A percentile compares a stretch with the other conserved stretches of the same genome.
Evolutionary conservation across 225 moss, liverwort and hornwort genomes (phyloP).

Genomic region (Neckera pumila): DNA sequence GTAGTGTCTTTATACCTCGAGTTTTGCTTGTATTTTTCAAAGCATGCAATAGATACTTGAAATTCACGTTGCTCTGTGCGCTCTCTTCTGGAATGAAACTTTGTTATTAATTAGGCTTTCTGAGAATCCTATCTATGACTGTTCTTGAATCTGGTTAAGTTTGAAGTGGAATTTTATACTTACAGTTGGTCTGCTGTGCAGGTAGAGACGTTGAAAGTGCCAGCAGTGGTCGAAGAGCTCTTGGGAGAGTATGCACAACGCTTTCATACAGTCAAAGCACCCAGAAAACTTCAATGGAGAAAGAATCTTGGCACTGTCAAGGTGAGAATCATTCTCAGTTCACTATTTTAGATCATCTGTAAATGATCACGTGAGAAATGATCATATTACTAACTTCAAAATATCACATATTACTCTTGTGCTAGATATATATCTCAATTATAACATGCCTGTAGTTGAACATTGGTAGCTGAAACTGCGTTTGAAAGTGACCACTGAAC

Average conservation of each 20-base stretch:
- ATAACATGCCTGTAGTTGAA: background rate
- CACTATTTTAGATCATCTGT: background rate
- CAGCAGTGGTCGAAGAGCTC: constrained; percentile 62
- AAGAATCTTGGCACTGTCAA: constrained; percentile 97
- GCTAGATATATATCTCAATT: background rate
- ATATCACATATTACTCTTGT: background rate
- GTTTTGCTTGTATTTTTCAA: background rate
- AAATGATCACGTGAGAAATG: background rate
- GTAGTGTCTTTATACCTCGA: constrained; percentile 21
- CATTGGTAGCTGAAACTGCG: background rate
- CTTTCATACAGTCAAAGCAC: constrained; percentile 87
- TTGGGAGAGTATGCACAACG: constrained; percentile 86
- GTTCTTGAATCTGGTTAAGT: background rate
- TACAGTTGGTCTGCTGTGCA: constrained; percentile 14
- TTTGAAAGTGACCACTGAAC: background rate
- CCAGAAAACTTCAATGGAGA: constrained; percentile 92
- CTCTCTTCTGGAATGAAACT: background rate
- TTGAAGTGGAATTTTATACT: background rate
- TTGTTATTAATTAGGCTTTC: background rate
- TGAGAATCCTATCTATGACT: background rate
- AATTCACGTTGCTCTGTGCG: background rate
- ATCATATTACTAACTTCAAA: background rate
- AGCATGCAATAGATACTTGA: background rate
- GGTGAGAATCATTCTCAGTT: constrained; percentile 21
- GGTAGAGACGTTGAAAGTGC: constrained; percentile 85